Evolutionary conservation across 1,284 basidiomycete genomes (phyloP).

Genomic region (Papiliotrema terrestris): DNA sequence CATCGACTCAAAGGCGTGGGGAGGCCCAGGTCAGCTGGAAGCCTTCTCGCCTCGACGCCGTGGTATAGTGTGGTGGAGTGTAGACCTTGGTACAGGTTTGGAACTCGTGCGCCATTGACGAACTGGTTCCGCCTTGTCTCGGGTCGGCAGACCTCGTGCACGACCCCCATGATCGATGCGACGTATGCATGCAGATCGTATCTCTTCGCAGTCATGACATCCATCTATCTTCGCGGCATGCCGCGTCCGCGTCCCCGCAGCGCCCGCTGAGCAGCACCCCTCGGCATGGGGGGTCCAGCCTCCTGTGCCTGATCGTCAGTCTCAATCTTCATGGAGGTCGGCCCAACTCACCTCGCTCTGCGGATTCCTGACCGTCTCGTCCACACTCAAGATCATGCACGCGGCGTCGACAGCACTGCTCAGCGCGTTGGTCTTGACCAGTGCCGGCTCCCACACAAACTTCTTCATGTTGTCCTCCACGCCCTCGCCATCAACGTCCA

Average conservation of each 20-base stretch:
- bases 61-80: too few relatives aligned
- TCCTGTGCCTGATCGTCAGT: slow-evolving; percentile 33
- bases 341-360: slow-evolving; percentile 78
- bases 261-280: slow-evolving; percentile 76
- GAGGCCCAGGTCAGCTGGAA: too few relatives aligned
- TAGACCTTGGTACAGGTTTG: too few relatives aligned
- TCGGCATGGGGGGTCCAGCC: slow-evolving; percentile 75
- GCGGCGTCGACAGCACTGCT: slow-evolving; percentile 94
- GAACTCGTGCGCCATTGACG: too few relatives aligned
- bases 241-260: slow-evolving; percentile 79
- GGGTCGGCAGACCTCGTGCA: too few relatives aligned
- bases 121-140: too few relatives aligned
- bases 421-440: slow-evolving; percentile 94
- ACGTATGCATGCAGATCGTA: too few relatives aligned
- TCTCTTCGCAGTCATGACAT: too few relatives aligned
- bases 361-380: slow-evolving; percentile 91
- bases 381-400: slow-evolving; percentile 88
- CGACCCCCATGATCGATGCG: too few relatives aligned
- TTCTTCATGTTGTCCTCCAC: slow-evolving; percentile 94
- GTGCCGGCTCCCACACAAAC: slow-evolving; percentile 96
- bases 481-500: slow-evolving; percentile 91
- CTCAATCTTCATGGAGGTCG: slow-evolving; percentile 14
- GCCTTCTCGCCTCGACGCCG: too few relatives aligned
- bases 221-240: slow-evolving; percentile 7
- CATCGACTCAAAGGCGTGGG: too few relatives aligned